Conservation (phyloP, 2,329 filamentous ascomycete species). For the Pyrenophora teres region DNA sequence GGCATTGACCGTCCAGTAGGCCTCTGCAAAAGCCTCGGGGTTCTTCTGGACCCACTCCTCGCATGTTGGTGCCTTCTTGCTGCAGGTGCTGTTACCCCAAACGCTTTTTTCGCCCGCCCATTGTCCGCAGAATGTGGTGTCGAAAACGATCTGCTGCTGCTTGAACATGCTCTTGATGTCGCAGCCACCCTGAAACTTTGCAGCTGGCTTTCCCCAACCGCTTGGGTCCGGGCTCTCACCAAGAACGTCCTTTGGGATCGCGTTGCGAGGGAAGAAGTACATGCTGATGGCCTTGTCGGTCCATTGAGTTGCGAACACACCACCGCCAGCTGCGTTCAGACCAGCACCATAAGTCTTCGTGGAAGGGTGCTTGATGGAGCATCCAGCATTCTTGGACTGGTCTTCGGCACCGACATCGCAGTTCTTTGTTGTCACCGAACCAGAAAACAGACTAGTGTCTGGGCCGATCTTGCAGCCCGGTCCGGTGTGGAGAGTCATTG, state of each 20-base stretch:
- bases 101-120: constrained; percentile 73
- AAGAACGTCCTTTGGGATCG: constrained; percentile 67
- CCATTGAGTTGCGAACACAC: constrained; percentile 63
- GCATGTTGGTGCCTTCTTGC: constrained; percentile 67
- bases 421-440: constrained; percentile 53
- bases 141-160: constrained; percentile 75
- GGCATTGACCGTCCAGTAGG: constrained; percentile 72
- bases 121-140: constrained; percentile 84
- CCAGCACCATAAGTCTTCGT: constrained; percentile 55
- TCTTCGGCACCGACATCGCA: constrained; percentile 54
- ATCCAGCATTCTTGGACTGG: constrained; percentile 49
- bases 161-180: constrained; percentile 72
- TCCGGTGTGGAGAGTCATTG: constrained; percentile 55
- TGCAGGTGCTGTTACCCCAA: constrained; percentile 67
- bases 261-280: constrained; percentile 78
- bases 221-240: constrained; percentile 65
- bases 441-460: constrained; percentile 52
- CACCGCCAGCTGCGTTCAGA: constrained; percentile 57
- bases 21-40: constrained; percentile 69
- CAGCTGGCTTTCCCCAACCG: constrained; percentile 71
- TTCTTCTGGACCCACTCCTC: constrained; percentile 72
- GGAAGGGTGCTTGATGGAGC: constrained; percentile 49
- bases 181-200: constrained; percentile 70
- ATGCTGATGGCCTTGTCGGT: constrained; percentile 71
- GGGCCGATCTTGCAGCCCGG: constrained; percentile 50